Evolutionary conservation across 2,329 filamentous ascomycete species (phyloP).

Genomic region (Neofusicoccum sp.): DNA sequence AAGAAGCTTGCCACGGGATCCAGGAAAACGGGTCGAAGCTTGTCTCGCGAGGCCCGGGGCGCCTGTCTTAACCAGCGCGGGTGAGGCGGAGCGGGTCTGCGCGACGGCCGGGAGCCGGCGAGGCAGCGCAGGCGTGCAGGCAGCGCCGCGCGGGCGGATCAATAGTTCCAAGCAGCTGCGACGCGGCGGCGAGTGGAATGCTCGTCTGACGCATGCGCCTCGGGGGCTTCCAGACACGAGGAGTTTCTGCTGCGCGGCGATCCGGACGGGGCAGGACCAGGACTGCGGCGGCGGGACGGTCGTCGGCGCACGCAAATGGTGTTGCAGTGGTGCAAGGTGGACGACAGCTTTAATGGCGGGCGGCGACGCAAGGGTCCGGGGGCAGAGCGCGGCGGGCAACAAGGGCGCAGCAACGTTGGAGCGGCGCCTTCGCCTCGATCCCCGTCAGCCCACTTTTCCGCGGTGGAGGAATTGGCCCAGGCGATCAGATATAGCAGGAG

Average conservation of each 20-base stretch:
- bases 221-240: constrained; percentile 8
- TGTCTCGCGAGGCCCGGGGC: neutral
- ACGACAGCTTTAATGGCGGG: constrained; percentile 12
- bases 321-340: constrained; percentile 17
- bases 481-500: constrained; percentile 12
- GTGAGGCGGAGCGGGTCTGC: neutral
- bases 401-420: constrained; percentile 5
- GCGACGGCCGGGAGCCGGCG: neutral
- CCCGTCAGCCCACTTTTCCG: constrained; percentile 15
- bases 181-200: constrained; percentile 7
- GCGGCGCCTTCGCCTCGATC: constrained; percentile 8
- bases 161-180: neutral
- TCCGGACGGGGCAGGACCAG: neutral
- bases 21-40: neutral
- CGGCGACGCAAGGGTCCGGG: constrained; percentile 12
- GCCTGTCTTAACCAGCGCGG: neutral
- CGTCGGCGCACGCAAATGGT: constrained; percentile 15
- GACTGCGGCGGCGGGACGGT: constrained; percentile 7
- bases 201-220: constrained; percentile 7
- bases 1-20: neutral
- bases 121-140: neutral
- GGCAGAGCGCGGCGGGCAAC: constrained; percentile 2
- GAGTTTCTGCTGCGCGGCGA: constrained; percentile 1
- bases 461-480: constrained; percentile 11
- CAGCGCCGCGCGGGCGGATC: neutral